Evolutionary conservation across 2,329 filamentous ascomycete genomes (phyloP), one percentile per base, ranked within the genome.

Genomic region (Sordariomycetes sp.): DNA sequence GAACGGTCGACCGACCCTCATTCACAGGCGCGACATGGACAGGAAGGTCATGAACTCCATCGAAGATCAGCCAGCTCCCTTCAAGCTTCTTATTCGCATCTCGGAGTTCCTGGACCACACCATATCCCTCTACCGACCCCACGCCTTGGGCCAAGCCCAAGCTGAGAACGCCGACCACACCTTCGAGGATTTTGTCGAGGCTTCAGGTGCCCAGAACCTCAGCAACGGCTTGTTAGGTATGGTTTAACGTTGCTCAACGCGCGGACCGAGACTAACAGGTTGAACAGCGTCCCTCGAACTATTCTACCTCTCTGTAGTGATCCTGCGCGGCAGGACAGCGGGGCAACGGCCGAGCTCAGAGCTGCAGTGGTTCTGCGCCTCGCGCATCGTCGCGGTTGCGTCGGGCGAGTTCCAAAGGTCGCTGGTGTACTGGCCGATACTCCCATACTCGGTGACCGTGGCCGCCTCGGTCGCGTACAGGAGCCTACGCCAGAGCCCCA

Each of bases 401-500:
- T 39, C 40, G 4, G 41, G 42, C 17, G 43, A 48, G 10, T 46
- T 41, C 30, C 39, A 36, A 15, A 21, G 30, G 2, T 45, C 44
- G 14, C 30, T 48, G 8, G 35, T 46, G 11, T 43, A 39, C 38
- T 46, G 46, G 43, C 44, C 43, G 8, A 38, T 45, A 6, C 38
- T 47, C 8, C 46, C 46, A 8, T 46, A 46, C 21, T 39, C 45
- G 8, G 41, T 46, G 8, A 46, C 45, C 8, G 35, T 47, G 21
- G 45, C 45, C 8, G 33, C 44, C 17, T 44, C 43, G 8, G 43
- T 46, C 6, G 44, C 46, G 4, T 48, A 48, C 29, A 37, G 42
- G 19, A 45, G 39, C 29, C 39, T 48, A 4, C 40, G 46, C 10
- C 45, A 43, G 14, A 45, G 42, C 28, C 41, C 39, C 18, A 39